Percentiles rank a stretch among this genome's conserved stretches.
These are phyloP conservation scores for Ophiosphaerella narmari DNA, from an alignment of 2,329 filamentous ascomycete genomes.

Conservation along the genomic window DNA sequence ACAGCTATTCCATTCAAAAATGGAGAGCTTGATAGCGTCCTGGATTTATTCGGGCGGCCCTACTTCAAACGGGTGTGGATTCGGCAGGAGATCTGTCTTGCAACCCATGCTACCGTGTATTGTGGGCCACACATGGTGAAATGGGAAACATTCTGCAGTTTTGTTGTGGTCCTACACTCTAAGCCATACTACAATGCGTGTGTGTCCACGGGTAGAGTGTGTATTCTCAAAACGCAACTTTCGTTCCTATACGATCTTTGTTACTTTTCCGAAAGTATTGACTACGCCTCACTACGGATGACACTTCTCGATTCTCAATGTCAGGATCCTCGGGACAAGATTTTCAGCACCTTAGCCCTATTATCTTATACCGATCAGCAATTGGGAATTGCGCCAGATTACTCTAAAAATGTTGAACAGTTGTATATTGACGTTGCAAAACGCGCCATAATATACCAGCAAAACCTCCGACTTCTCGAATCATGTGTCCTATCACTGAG, in stretches of 20 bases:
- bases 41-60: not conserved
- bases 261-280: no score
- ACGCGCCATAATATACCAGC: not conserved
- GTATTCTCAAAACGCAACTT: no score
- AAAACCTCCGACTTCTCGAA: not conserved
- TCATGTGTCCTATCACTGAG: constrained; percentile 2
- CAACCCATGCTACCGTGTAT: not conserved
- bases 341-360: constrained; percentile 1
- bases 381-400: constrained; percentile 1
- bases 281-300: no score
- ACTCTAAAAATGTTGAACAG: not conserved
- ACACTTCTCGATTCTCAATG: not conserved
- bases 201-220: not conserved
- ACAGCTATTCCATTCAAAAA: not conserved
- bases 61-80: constrained; percentile 10
- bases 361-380: not conserved
- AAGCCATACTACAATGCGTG: not conserved
- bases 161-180: not conserved
- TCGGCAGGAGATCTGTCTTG: constrained; percentile 5
- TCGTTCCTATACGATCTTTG: not conserved
- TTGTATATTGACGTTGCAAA: not conserved
- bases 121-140: not conserved
- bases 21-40: not conserved
- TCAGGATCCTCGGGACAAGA: constrained; percentile 3
- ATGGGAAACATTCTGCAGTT: not conserved